A percentile compares a stretch with the other conserved stretches of the same genome.
phyloP scores from a whole-genome alignment of 2,329 filamentous ascomycete species.

The Claviceps sp. region DNA sequence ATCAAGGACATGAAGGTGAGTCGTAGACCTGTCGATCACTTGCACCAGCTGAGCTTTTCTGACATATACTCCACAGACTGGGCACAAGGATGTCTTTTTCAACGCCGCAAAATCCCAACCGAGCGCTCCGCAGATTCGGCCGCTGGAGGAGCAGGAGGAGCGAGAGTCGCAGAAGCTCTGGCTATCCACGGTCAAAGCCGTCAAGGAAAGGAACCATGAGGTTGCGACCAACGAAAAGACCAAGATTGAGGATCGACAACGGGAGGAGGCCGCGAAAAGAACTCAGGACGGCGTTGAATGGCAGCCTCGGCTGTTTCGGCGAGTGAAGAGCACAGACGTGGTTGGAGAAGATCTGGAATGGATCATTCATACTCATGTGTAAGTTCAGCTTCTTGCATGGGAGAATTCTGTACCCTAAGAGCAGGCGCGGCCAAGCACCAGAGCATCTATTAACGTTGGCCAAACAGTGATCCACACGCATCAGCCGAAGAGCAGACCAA shows the following conservation, averaged over 20 bases:
- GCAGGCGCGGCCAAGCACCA: background rate
- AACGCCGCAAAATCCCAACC: slow-evolving; percentile 69
- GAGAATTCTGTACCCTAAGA: background rate
- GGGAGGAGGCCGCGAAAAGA: slow-evolving; percentile 73
- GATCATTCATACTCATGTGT: slow-evolving; percentile 86
- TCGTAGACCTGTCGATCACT: background rate
- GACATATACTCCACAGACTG: slow-evolving; percentile 46
- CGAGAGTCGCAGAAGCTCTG: slow-evolving; percentile 85
- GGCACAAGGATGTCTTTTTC: slow-evolving; percentile 81
- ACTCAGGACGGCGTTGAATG: slow-evolving; percentile 71
- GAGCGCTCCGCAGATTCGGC: slow-evolving; percentile 58
- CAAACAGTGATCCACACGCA: slow-evolving; percentile 21
- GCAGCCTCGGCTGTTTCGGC: slow-evolving; percentile 75
- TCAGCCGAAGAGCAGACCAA: slow-evolving; percentile 58
- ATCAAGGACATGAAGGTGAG: slow-evolving; percentile 70
- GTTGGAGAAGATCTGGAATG: slow-evolving; percentile 86
- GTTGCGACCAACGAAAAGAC: slow-evolving; percentile 89
- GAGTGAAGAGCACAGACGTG: slow-evolving; percentile 61
- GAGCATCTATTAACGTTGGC: slow-evolving; percentile 8
- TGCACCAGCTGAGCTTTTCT: background rate
- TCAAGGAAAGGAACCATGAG: slow-evolving; percentile 76
- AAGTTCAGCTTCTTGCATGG: slow-evolving; percentile 14
- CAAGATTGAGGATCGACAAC: slow-evolving; percentile 85
- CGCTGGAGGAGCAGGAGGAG: slow-evolving; percentile 75
- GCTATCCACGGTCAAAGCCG: slow-evolving; percentile 66